A percentile compares a stretch with the other conserved stretches of the same genome.
These are phyloP conservation scores for Didymella sp. DNA, from an alignment of 2,329 filamentous ascomycete species.

Conservation along the genomic window DNA sequence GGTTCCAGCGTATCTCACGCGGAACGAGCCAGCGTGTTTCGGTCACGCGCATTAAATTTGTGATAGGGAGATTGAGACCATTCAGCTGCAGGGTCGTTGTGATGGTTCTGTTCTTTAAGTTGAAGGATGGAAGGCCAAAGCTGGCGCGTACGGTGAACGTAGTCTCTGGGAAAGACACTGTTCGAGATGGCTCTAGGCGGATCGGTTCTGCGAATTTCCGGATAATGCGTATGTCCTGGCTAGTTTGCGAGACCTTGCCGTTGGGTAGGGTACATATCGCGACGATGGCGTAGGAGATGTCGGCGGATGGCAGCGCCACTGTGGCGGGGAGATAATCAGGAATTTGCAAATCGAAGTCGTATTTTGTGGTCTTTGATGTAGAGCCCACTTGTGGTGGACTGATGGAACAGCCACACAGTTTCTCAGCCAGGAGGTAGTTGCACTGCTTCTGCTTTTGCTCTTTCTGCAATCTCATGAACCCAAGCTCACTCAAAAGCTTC, in stretches of 20 bases:
- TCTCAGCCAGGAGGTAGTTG: slow-evolving; percentile 11
- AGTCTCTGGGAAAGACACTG: slow-evolving; percentile 14
- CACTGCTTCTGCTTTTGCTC: slow-evolving; percentile 7
- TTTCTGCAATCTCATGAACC: slow-evolving; percentile 11
- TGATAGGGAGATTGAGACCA: slow-evolving; percentile 6
- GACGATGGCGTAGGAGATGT: slow-evolving; percentile 12
- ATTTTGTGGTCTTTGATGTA: slow-evolving; percentile 8
- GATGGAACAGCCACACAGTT: background rate
- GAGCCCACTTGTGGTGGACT: background rate
- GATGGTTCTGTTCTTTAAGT: background rate
- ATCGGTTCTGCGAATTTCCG: background rate
- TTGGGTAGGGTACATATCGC: slow-evolving; percentile 5
- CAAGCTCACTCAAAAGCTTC: slow-evolving; percentile 9
- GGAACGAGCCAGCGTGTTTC: slow-evolving; percentile 17
- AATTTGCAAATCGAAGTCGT: slow-evolving; percentile 2
- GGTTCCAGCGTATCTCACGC: slow-evolving; percentile 13
- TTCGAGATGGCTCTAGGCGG: slow-evolving; percentile 13
- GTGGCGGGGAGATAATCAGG: slow-evolving; percentile 14
- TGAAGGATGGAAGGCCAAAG: slow-evolving; percentile 1
- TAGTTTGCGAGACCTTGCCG: background rate
- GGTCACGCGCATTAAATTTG: slow-evolving; percentile 6
- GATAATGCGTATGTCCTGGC: slow-evolving; percentile 4
- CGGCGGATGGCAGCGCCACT: slow-evolving; percentile 3
- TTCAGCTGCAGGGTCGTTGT: slow-evolving; percentile 11
- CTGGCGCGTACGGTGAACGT: slow-evolving; percentile 10